Percentiles rank a stretch among this genome's conserved stretches.
These are phyloP conservation scores for Neonectria sp. DNA, from an alignment of 2,329 filamentous ascomycete species.

Conservation along the genomic window DNA sequence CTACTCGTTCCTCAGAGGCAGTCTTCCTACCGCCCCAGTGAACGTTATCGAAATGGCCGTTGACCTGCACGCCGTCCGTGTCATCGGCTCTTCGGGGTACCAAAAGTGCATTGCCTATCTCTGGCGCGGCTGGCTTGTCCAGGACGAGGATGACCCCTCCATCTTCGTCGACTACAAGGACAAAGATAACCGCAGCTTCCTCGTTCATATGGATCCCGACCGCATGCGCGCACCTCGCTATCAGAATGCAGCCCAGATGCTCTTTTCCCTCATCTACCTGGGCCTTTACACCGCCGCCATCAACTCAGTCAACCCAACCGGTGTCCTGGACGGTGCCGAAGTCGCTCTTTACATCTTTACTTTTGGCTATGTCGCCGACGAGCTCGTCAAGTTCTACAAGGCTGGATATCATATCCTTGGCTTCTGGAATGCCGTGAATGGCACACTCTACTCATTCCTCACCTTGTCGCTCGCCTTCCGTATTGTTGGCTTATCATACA, in stretches of 20 bases:
- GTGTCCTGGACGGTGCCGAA: slow-evolving; percentile 88
- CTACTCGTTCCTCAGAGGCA: slow-evolving; percentile 85
- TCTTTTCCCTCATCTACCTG: slow-evolving; percentile 87
- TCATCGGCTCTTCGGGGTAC: slow-evolving; percentile 94
- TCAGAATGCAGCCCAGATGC: slow-evolving; percentile 90
- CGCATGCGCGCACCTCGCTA: slow-evolving; percentile 94
- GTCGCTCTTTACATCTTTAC: slow-evolving; percentile 92
- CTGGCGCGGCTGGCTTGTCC: slow-evolving; percentile 97
- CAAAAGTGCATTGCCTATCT: slow-evolving; percentile 95
- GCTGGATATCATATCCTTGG: slow-evolving; percentile 91
- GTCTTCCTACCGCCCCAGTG: slow-evolving; percentile 78
- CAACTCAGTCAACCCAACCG: slow-evolving; percentile 90
- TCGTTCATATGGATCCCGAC: slow-evolving; percentile 90
- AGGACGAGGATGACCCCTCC: slow-evolving; percentile 92
- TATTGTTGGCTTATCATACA: slow-evolving; percentile 81
- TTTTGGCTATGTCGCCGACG: slow-evolving; percentile 90
- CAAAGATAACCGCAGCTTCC: slow-evolving; percentile 83
- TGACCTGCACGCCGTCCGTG: slow-evolving; percentile 88
- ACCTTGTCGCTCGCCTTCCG: slow-evolving; percentile 84
- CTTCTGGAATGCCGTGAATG: slow-evolving; percentile 98
- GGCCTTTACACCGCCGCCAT: slow-evolving; percentile 90
- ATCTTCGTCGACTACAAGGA: slow-evolving; percentile 90
- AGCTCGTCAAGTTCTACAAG: slow-evolving; percentile 92
- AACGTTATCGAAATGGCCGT: slow-evolving; percentile 96
- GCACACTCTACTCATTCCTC: slow-evolving; percentile 83